These are phyloP conservation scores for Hippophae gyantsensis DNA, from an alignment of 306 rosid genomes.

Conservation along the genomic window DNA sequence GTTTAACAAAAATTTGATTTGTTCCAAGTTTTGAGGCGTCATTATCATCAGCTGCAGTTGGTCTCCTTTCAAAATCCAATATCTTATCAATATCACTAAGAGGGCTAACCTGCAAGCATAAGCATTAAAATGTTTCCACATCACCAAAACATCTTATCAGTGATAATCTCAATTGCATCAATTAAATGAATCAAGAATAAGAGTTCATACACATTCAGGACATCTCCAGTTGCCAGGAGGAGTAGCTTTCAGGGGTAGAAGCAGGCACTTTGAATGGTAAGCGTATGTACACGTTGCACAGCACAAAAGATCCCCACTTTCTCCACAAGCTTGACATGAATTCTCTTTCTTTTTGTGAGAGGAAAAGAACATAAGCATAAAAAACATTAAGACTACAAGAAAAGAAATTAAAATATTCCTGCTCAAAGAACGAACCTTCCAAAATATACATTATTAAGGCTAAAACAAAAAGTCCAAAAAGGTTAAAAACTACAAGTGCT, in stretches of 20 bases:
- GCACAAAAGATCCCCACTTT: constrained; percentile 57
- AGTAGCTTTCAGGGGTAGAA: constrained; percentile 66
- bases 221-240: constrained; percentile 73
- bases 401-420: neutral
- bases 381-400: neutral
- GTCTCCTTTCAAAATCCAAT: constrained; percentile 93
- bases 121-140: constrained; percentile 10
- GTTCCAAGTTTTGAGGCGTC: constrained; percentile 64
- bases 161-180: constrained; percentile 11
- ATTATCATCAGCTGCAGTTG: constrained; percentile 61
- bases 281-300: constrained; percentile 85
- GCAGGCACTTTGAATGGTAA: constrained; percentile 78
- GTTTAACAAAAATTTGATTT: constrained; percentile 86
- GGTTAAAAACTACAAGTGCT: too few relatives aligned
- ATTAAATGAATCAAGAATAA: constrained; percentile 7
- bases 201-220: constrained; percentile 87
- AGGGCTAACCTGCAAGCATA: constrained; percentile 83
- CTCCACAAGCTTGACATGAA: constrained; percentile 93
- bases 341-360: constrained; percentile 57
- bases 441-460: too few relatives aligned
- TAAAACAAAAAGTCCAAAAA: too few relatives aligned
- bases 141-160: constrained; percentile 11
- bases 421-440: too few relatives aligned
- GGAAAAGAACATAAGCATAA: constrained; percentile 7
- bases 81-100: constrained; percentile 80